Base-by-base conservation (phyloP, 2,329 filamentous ascomycete genomes). In the Hypoxylon sp. region DNA sequence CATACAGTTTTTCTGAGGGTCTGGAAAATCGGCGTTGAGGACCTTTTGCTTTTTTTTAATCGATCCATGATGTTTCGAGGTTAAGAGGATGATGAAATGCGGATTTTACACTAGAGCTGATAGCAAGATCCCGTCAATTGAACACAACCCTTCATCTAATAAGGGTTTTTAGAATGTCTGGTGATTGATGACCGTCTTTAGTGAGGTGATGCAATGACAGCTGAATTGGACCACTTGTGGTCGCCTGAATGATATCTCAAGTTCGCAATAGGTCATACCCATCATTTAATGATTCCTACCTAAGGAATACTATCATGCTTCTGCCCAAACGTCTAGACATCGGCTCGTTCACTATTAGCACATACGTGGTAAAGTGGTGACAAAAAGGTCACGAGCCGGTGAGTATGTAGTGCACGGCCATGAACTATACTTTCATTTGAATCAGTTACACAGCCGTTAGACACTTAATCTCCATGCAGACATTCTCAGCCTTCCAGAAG, bases 21-120 rank as follows among this genome's bases (percentile, higher is more conserved):
- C 63, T 58, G 71, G 72, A 74, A 74, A 75, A 75, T 67, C 35
- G 75, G 75, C 75, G 75, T 77, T 75, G 61, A 67, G 74, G 75
- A 55, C 53, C 22, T 66, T 64, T 63, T 62, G 57, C 19, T 63
- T 66, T 69, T 66, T 53, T 46, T 44, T 67, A 22, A 22, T 22
- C 59, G 63, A 26, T 59, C 51, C 53, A 68, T 50, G 59, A 71
- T 14, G 22, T 55, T 55, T 58, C 51, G 48, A 65, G 24, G 57
- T 39, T 58, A 53, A 60, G 69, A 66, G 66, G 60, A 35, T 33
- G 26, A 48, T 42, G 26, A 66, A 55, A 35, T 42, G 54, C 48
- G 61, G 58, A 53, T 29, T 52, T 55, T 63, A 47, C 46, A 59
- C 47, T 31, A 54, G 35, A 63, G 69, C 66, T 73, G 19, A 71